Evolutionary conservation across 2,329 filamentous ascomycete species (phyloP).

Genomic region (Ophiostoma ulmi): DNA sequence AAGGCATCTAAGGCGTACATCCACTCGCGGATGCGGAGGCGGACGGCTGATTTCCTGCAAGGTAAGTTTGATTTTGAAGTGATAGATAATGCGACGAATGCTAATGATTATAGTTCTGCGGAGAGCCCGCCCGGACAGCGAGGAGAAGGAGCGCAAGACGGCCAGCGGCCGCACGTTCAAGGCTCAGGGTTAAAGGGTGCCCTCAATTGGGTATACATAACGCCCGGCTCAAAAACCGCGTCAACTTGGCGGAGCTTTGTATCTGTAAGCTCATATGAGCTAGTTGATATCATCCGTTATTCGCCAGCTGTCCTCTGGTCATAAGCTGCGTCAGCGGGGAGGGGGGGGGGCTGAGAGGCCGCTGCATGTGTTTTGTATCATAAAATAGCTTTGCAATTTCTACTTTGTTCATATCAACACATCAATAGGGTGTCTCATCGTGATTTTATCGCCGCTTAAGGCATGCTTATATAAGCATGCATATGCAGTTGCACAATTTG

Average conservation of each 20-base stretch:
- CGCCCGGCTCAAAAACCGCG: background rate
- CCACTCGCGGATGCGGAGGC: constrained; percentile 94
- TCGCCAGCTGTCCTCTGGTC: background rate
- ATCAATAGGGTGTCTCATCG: background rate
- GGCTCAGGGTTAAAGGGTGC: constrained; percentile 30
- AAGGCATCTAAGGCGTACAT: constrained; percentile 99
- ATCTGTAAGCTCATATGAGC: background rate
- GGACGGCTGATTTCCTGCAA: constrained; percentile 97
- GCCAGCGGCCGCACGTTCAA: constrained; percentile 92
- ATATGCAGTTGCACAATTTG: background rate
- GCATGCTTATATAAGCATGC: background rate
- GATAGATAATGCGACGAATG: background rate
- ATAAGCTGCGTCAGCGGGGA: background rate
- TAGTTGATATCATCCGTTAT: background rate
- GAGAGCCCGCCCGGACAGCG: constrained; percentile 86
- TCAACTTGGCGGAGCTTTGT: background rate
- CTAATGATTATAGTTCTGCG: constrained; percentile 66
- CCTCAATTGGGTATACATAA: background rate
- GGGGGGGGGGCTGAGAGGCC: background rate
- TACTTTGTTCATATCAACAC: background rate
- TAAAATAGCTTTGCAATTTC: constrained; percentile 13
- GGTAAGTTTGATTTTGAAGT: constrained; percentile 50
- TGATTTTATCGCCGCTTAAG: background rate
- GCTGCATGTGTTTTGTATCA: constrained; percentile 4
- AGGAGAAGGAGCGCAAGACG: constrained; percentile 97